Evolutionary conservation across 495 filamentous ascomycete species (phyloP), one percentile per base, ranked within the genome.

Genomic region (Aspergillus steynii): DNA sequence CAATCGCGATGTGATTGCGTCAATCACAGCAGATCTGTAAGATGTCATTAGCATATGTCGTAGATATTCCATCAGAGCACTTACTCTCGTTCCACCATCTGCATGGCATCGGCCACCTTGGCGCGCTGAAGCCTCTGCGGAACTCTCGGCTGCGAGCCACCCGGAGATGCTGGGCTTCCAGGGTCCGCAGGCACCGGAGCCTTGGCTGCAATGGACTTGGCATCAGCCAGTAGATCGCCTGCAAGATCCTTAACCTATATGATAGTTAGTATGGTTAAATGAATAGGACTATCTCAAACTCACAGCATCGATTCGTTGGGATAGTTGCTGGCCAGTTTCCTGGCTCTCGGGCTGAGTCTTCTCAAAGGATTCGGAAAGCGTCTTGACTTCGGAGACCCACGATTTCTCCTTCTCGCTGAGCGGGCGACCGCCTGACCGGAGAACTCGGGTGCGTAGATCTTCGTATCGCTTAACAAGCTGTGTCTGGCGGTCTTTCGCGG

Each of bases 351-450:
- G 34, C 25, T 59, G 50, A n/a, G 50, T 48, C 12, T 71, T 57
- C 20, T 58, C 63, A 27, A 82, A 64, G 6, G 73, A 77, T 28
- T 67, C 67, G 3, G 73, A 72, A 49, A 91, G 59, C 12, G 71
- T 61, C 27, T 82, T 73, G 28, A 93, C 84, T 67, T 93, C 90
- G 5, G 79, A 78, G 1, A 83, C 66, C 86, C 86, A 93, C 0
- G 83, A 80, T 68, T 77, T 83, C 68, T 93, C 90, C 70, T 86
- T 90, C 58, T 89, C 86, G 70, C 88, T 93, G 45, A 96, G 74
- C 56, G 89, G 84, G 10, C 84, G 80, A 26, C 82, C 86, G 20
- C 76, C 80, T 9, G 76, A 74, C 65, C 83, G 83, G 46, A 80
- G 74, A 42, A 91, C 75, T 66, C 81, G 88, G 65, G 77, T 83